Evolutionary conservation across 257 asterid species (phyloP).

Genomic region (Solanum arcanum): DNA sequence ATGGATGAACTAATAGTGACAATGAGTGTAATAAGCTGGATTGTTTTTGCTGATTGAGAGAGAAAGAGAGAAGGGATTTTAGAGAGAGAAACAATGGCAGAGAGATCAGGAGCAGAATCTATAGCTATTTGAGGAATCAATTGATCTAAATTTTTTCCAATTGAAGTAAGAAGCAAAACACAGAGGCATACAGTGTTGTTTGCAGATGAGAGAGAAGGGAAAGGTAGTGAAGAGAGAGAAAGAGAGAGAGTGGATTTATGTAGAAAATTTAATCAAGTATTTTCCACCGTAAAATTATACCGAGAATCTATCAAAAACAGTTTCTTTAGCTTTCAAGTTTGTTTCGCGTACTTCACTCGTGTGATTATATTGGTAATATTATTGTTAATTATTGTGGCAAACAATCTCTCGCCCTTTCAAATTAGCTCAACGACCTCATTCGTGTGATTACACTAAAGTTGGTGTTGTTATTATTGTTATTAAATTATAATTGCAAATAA

Average conservation of each 20-base stretch:
- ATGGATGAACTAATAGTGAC: not conserved
- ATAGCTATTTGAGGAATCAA: not conserved
- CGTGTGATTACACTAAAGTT: not conserved
- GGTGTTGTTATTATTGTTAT: not conserved
- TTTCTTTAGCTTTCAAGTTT: fast-evolving
- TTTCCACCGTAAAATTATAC: not conserved
- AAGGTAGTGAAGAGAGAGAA: not conserved
- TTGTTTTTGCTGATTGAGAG: not conserved
- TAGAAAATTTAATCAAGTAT: not conserved
- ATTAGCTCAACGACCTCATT: not conserved
- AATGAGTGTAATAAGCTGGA: not conserved
- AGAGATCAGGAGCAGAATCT: not conserved
- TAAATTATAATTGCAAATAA: not conserved
- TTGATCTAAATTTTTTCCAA: not conserved
- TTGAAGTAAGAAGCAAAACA: not conserved
- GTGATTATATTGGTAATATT: not conserved
- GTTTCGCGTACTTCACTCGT: not conserved
- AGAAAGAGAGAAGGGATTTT: not conserved
- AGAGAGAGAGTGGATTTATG: not conserved
- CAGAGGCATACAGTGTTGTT: not conserved
- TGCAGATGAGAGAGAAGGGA: not conserved
- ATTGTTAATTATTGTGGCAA: not conserved
- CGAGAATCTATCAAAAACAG: not conserved
- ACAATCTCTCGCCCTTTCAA: not conserved
- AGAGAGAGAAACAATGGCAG: not conserved